These are phyloP conservation scores for Prunus padus DNA, from an alignment of 306 rosid species.

Conservation along the genomic window DNA sequence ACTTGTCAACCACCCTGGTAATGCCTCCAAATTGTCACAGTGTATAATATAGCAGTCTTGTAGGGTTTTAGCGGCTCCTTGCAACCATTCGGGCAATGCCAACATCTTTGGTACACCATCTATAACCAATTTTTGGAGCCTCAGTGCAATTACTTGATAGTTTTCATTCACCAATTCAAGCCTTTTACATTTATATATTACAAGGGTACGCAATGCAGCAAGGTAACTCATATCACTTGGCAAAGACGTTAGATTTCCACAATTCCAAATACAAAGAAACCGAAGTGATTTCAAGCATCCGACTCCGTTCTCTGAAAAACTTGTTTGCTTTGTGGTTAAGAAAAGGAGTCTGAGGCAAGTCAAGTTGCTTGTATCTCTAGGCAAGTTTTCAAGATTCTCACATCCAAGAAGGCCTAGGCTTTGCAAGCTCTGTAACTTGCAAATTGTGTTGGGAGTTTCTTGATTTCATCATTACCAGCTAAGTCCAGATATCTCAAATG, in stretches of 20 bases:
- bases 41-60: not conserved
- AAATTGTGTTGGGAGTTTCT: constrained; percentile 16
- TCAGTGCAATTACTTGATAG: not conserved
- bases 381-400: not conserved
- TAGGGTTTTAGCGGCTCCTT: not conserved
- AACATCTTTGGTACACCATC: not conserved
- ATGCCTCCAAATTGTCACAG: not conserved
- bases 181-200: not conserved
- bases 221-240: not conserved
- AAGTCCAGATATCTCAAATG: constrained; percentile 11
- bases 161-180: not conserved
- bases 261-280: not conserved
- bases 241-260: not conserved
- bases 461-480: not conserved
- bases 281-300: constrained; percentile 9
- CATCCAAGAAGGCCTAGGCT: not conserved
- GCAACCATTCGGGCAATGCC: constrained; percentile 2
- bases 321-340: not conserved
- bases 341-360: not conserved
- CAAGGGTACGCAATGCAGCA: not conserved
- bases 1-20: not conserved
- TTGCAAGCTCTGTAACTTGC: constrained; percentile 19
- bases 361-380: not conserved
- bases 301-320: not conserved
- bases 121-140: not conserved